Evolutionary conservation across 768 basidiomycete species (phyloP).

Genomic region (Ramaria sp.): DNA sequence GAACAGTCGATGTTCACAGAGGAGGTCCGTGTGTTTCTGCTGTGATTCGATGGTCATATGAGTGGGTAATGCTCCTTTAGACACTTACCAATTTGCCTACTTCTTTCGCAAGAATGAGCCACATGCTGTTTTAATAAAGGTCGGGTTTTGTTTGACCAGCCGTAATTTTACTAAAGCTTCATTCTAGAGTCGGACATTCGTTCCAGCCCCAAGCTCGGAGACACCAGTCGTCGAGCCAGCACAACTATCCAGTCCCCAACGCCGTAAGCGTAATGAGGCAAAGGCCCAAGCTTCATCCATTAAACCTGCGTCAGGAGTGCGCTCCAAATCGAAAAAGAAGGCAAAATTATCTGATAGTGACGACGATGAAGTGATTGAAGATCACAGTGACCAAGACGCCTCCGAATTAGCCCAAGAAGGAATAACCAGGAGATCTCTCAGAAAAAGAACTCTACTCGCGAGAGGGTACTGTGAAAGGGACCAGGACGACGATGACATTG

Average conservation of each 20-base stretch:
- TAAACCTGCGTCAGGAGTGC: no score
- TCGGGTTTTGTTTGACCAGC: slow-evolving; percentile 17
- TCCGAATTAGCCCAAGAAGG: not conserved
- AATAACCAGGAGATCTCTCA: not conserved
- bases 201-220: not conserved
- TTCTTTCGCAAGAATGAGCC: slow-evolving; percentile 77
- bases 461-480: not conserved
- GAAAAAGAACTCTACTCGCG: not conserved
- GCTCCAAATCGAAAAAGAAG: not conserved
- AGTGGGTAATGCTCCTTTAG: slow-evolving; percentile 27
- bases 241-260: not conserved
- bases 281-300: no score
- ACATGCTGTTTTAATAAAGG: slow-evolving; percentile 77
- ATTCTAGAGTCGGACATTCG: not conserved
- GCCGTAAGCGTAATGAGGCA: no score
- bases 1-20: slow-evolving; percentile 72
- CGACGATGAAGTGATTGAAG: not conserved
- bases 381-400: not conserved
- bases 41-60: not conserved
- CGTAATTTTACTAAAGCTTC: not conserved
- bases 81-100: slow-evolving; percentile 84
- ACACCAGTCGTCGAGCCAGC: not conserved
- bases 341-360: not conserved
- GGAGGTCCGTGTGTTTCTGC: slow-evolving; percentile 44
- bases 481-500: not conserved